Base-by-base conservation (phyloP, 495 filamentous ascomycete genomes). In the Neurospora intermedia region DNA sequence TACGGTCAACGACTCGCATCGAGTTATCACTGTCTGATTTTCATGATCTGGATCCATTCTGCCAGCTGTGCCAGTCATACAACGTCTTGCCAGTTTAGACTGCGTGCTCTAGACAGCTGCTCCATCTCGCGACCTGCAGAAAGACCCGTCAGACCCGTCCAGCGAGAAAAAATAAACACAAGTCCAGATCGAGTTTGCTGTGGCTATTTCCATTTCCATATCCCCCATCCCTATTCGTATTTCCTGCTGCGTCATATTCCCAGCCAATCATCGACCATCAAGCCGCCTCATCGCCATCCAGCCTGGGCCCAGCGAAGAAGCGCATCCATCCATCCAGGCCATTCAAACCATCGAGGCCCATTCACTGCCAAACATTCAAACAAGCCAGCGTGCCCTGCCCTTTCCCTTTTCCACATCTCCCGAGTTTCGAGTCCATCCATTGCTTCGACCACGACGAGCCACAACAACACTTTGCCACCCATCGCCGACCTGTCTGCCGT, bases 1-100 rank as follows among this genome's bases (percentile, higher is more conserved):
- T 20, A 43, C 23, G 20, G 69, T 66, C 70, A 62, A 74, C 70
- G 70, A 66, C 46, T 41, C 39, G 39, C 27, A 48, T 73, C 46
- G 69, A 70, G n/a, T 62, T 31, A 27, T 43, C n/a, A 16, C 39
- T 62, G 73, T 35, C 27, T 23, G 73, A 73, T 23, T 40, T 66
- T 69, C 69, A 62, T 59, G 41, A 62, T 40, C 73, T 11, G n/a
- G 35, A 31, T 27, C 43, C 10, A 41, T 27, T 27, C 13, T 23
- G 48, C 71, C 38, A 72, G 27, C 71, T 48, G 40, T 62, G 23
- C 69, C 72, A 66, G 41, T 48, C n/a, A 69, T 54, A 62, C 23
- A 35, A 35, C 6, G 11, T 35, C 16, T 18, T 18, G 39, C 20
- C 54, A 35, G 27, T 35, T 35, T 66, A 66, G 54, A 66, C 54